A percentile compares a stretch with the other conserved stretches of the same genome.
These are phyloP conservation scores for Cryptococcus wingfieldii DNA, from an alignment of 1,284 basidiomycete species.

Conservation along the genomic window DNA sequence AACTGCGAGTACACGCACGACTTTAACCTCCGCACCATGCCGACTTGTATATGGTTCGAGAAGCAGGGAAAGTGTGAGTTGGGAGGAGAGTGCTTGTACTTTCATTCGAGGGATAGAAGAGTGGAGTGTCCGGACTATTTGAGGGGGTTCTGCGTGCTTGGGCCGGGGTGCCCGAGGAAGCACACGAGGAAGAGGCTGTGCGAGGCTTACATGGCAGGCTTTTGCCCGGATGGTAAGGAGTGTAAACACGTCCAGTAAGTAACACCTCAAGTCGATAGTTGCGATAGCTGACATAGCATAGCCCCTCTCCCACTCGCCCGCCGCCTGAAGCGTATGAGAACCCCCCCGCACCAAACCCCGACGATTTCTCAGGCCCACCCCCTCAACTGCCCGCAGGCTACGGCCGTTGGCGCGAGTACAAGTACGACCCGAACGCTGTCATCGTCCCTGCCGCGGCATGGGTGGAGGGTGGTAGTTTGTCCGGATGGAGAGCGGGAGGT, in stretches of 20 bases:
- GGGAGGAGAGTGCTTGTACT: conserved; percentile 96
- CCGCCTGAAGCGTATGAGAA: conserved; percentile 71
- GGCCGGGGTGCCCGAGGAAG: conserved; percentile 84
- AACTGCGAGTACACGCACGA: conserved; percentile 99
- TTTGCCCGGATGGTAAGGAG: conserved; percentile 89
- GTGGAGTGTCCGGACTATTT: conserved; percentile 95
- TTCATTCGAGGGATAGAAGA: conserved; percentile 81
- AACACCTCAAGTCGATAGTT: neutral
- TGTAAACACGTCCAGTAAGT: conserved; percentile 89
- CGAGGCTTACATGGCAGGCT: conserved; percentile 85
- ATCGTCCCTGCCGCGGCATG: conserved; percentile 37
- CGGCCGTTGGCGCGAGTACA: conserved; percentile 65
- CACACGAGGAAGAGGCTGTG: conserved; percentile 89
- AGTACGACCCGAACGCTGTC: conserved; percentile 62
- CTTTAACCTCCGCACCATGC: conserved; percentile 96
- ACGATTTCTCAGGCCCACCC: conserved; percentile 74
- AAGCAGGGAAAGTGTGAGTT: conserved; percentile 98
- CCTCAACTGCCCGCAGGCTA: conserved; percentile 67
- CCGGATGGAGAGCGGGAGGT: conserved; percentile 40
- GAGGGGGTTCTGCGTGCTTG: conserved; percentile 82
- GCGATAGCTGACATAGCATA: conserved; percentile 4
- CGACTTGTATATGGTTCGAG: conserved; percentile 98
- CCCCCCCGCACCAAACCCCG: conserved; percentile 66
- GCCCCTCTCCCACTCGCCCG: conserved; percentile 52
- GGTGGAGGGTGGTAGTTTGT: conserved; percentile 39